These are phyloP conservation scores for Grifola frondosa DNA, from an alignment of 1,284 basidiomycete genomes.

Conservation along the genomic window DNA sequence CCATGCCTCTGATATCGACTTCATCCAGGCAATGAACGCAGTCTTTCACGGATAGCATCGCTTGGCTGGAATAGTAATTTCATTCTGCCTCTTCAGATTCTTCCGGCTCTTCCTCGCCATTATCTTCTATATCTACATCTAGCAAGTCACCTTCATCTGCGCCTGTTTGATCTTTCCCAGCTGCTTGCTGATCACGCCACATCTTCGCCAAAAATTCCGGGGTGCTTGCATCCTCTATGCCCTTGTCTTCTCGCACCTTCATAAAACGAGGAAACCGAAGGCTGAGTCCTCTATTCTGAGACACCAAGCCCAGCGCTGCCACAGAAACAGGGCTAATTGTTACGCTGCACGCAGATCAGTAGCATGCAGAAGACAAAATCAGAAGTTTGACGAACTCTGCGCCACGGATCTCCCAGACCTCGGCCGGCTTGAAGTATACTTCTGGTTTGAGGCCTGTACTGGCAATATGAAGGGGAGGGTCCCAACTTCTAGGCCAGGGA, in stretches of 20 bases:
- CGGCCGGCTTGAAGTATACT: slow-evolving; percentile 82
- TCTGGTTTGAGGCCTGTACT: slow-evolving; percentile 68
- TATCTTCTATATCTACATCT: slow-evolving; percentile 44
- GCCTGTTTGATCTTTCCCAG: slow-evolving; percentile 35
- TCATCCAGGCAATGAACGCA: too few species aligned
- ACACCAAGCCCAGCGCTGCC: slow-evolving; percentile 74
- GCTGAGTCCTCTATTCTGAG: slow-evolving; percentile 69
- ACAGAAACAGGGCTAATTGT: slow-evolving; percentile 88
- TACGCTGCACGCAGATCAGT: slow-evolving; percentile 48
- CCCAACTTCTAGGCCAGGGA: slow-evolving; percentile 1
- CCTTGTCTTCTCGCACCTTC: slow-evolving; percentile 78
- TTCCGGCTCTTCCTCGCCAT: slow-evolving; percentile 33
- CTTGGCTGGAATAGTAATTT: too few species aligned
- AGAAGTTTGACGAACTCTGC: slow-evolving; percentile 66
- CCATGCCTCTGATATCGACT: too few species aligned
- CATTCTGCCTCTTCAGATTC: slow-evolving; percentile 5
- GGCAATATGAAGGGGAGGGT: slow-evolving; percentile 7
- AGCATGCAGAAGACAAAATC: not conserved
- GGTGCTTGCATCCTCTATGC: slow-evolving; percentile 74
- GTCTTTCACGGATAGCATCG: too few species aligned
- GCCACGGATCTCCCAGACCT: slow-evolving; percentile 92
- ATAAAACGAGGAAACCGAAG: slow-evolving; percentile 92
- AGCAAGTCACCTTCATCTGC: slow-evolving; percentile 59
- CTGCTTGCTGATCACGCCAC: slow-evolving; percentile 63
- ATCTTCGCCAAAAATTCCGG: slow-evolving; percentile 71